Percentiles rank a stretch among this genome's conserved stretches.
Evolutionary conservation across 148 eudicot species (phyloP).

Genomic region (Diospyros kaki): DNA sequence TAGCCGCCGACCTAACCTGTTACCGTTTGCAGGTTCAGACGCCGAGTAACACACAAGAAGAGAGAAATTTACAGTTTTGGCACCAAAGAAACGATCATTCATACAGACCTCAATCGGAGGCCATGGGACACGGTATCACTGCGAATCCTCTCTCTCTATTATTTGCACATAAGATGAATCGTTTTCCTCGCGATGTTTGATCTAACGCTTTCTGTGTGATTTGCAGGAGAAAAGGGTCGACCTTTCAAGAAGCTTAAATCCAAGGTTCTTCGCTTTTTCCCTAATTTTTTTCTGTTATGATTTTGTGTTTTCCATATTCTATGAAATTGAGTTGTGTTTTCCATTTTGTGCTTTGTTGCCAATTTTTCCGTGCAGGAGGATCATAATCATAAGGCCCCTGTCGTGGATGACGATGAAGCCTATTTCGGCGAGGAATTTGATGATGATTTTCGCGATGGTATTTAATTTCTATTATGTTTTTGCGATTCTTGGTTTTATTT

Average conservation of each 20-base stretch:
- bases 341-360: no score
- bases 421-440: slow-evolving; percentile 51
- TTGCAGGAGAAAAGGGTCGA: slow-evolving; percentile 15
- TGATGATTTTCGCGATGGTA: slow-evolving; percentile 50
- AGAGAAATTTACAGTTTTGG: no score
- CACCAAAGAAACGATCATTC: no score
- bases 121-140: slow-evolving; percentile 11
- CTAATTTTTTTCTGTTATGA: neutral
- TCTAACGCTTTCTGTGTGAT: neutral
- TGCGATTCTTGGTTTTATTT: neutral
- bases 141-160: neutral
- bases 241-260: slow-evolving; percentile 14
- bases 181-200: neutral
- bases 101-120: neutral
- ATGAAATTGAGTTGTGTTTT: neutral
- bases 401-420: slow-evolving; percentile 37
- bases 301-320: neutral
- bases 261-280: slow-evolving; percentile 11
- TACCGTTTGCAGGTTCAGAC: no score
- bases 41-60: no score
- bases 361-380: slow-evolving; percentile 32
- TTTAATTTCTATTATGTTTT: neutral
- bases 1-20: no score
- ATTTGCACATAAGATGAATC: neutral
- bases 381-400: slow-evolving; percentile 25